Percentiles rank a stretch among this genome's conserved stretches.
phyloP scores from a whole-genome alignment of 257 asterid genomes.

The Nicotiana noctiflora region DNA sequence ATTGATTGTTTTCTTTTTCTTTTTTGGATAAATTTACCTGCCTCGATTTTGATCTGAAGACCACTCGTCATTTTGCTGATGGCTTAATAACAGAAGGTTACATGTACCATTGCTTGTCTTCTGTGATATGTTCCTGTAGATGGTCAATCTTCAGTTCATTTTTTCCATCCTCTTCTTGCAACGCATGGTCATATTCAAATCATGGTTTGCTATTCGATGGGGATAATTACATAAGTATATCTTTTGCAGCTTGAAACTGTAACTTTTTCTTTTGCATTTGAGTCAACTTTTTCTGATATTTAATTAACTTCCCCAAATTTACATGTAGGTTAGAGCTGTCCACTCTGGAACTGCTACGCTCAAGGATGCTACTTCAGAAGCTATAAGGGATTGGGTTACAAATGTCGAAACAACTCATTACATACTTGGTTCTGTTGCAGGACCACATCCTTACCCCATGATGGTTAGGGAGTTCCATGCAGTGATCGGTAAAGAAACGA shows the following conservation, averaged over 20 bases:
- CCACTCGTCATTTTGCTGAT: neutral
- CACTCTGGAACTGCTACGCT: constrained; percentile 95
- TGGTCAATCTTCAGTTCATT: neutral
- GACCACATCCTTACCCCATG: constrained; percentile 97
- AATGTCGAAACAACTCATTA: constrained; percentile 91
- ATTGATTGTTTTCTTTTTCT: neutral
- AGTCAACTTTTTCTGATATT: neutral
- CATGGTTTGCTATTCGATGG: neutral
- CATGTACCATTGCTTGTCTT: neutral
- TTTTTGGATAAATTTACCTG: neutral
- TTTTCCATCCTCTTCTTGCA: neutral
- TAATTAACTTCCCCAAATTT: neutral
- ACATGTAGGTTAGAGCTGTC: constrained; percentile 71
- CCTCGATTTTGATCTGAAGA: neutral
- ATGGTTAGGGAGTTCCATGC: constrained; percentile 95
- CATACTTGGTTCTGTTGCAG: constrained; percentile 90
- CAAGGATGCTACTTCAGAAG: constrained; percentile 98
- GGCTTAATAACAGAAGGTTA: neutral
- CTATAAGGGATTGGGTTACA: constrained; percentile 93
- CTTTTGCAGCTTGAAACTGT: neutral
- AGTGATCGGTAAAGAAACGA: constrained; percentile 90
- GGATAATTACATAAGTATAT: neutral
- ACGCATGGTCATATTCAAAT: neutral
- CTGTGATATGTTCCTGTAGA: neutral
- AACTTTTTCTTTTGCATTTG: neutral